Percentiles rank a stretch among this genome's conserved stretches.
Conservation (phyloP, 2,329 filamentous ascomycete genomes). For the Diatrype stigma region DNA sequence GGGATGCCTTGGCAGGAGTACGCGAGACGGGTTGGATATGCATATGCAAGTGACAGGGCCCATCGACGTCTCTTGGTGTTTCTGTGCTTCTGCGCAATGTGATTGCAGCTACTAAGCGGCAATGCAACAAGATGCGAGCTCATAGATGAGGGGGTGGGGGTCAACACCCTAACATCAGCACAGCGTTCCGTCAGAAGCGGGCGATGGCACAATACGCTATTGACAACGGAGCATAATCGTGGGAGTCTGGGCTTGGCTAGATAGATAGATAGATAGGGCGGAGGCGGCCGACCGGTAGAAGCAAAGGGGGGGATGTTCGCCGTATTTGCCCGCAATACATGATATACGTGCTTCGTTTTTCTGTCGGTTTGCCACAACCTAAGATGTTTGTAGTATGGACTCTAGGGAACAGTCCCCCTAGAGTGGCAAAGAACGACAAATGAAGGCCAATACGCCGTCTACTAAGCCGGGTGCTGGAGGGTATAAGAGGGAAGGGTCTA, state of each 20-base stretch:
- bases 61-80: not conserved
- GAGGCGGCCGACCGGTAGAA: too few species aligned
- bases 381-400: too few species aligned
- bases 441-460: not conserved
- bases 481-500: constrained; percentile 12
- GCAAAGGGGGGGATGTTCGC: too few species aligned
- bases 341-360: too few species aligned
- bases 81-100: not conserved
- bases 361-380: too few species aligned
- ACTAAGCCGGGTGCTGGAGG: constrained; percentile 5
- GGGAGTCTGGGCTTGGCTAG: too few species aligned
- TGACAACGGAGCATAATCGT: not conserved
- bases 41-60: not conserved
- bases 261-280: too few species aligned
- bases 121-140: not conserved
- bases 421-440: not conserved
- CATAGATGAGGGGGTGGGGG: not conserved
- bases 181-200: not conserved
- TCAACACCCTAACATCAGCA: not conserved
- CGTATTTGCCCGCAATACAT: too few species aligned
- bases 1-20: not conserved
- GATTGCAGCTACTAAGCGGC: not conserved
- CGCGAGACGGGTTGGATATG: not conserved
- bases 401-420: too few species aligned
- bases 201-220: not conserved